Conservation (phyloP, 768 basidiomycete genomes). For the Amanita exitialis region DNA sequence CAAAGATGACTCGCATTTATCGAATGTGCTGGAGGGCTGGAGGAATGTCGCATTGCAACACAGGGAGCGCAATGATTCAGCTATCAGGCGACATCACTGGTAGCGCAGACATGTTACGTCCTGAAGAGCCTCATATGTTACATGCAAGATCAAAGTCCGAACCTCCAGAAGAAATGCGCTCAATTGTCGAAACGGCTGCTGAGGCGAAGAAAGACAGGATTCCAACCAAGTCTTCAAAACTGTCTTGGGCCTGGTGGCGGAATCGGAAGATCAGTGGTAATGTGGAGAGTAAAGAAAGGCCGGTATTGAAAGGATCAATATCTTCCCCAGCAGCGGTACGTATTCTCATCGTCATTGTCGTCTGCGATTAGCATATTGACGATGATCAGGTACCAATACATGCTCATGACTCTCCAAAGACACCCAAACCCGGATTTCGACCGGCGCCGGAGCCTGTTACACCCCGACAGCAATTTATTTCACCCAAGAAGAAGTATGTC, state of each 20-base stretch:
- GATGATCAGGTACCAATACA: background rate
- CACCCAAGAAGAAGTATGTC: constrained; percentile 49
- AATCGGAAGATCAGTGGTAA: constrained; percentile 21
- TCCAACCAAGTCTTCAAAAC: constrained; percentile 36
- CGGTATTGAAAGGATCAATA: constrained; percentile 13
- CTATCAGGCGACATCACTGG: constrained; percentile 25
- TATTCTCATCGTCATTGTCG: background rate
- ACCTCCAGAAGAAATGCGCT: constrained; percentile 19
- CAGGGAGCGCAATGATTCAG: constrained; percentile 14
- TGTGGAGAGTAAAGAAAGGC: constrained; percentile 17
- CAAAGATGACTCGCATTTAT: constrained; percentile 61
- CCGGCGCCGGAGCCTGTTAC: background rate
- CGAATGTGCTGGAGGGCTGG: constrained; percentile 67
- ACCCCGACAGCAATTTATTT: constrained; percentile 3
- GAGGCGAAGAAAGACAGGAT: constrained; percentile 10
- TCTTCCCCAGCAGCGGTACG: constrained; percentile 17
- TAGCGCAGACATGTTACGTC: background rate
- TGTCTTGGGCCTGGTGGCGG: constrained; percentile 87
- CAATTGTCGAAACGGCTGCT: constrained; percentile 4
- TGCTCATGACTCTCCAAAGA: background rate
- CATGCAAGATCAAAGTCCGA: constrained; percentile 28
- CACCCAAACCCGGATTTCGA: background rate
- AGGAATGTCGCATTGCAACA: constrained; percentile 33
- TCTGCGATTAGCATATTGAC: background rate
- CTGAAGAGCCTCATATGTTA: constrained; percentile 7